Evolutionary conservation across 306 rosid species (phyloP), one percentile per base, ranked within the genome.

Genomic region (Gleditsia sinensis): DNA sequence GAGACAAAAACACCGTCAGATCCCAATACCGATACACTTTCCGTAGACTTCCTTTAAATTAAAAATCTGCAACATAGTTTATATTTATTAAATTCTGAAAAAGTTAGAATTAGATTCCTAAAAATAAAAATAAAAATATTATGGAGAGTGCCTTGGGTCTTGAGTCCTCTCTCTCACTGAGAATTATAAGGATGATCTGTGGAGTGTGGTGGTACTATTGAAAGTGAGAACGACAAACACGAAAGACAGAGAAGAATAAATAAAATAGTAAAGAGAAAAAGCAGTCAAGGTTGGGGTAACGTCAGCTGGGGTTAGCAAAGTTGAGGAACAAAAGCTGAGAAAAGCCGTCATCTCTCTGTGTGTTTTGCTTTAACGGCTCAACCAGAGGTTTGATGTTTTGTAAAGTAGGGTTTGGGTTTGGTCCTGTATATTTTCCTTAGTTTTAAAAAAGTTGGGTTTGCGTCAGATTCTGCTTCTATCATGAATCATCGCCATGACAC

Each of bases 311-410:
- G 76, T n/a, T 19, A 21, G 57, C 62, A 81, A 36, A 37, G 80
- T 64, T 19, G 65, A 82, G 84, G 75, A 90, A 85, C 90, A 88
- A 88, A 88, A 82, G 80, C 91, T 84, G 90, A 77, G 87, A 75
- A 88, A 90, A 86, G 90, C 90, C 93, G 87, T 86, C 88, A 76
- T 90, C 86, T 86, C 83, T 72, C 49, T 33, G 39, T 30, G 65
- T 16, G 45, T 9, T 32, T 72, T 63, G 54, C 88, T 88, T 83
- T 86, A 88, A 88, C 90, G 88, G 87, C 84, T 86, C 7, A 76
- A 74, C 11, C 73, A 69, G 66, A 58, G 70, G 17, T 51, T 20
- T 10, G 66, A 65, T 59, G 80, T 51, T 17, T n/a, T 10, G 54
- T 0, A 36, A 74, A 72, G 34, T 20, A 55, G 49, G 73, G 57